Conservation (phyloP, 2,329 filamentous ascomycete genomes). For the Arthroderma sp. region DNA sequence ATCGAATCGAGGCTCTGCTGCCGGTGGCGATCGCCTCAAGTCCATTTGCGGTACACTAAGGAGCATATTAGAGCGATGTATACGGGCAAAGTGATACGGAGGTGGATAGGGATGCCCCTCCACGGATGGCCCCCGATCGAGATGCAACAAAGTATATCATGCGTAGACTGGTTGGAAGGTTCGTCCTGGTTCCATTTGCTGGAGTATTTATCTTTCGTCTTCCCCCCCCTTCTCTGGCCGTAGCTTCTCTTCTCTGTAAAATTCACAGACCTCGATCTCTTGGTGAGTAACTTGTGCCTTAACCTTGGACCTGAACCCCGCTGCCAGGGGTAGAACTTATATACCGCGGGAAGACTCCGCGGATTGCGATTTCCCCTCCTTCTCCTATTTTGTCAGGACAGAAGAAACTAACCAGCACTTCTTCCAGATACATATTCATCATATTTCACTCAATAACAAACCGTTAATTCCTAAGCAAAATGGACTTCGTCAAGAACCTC, state of each 20-base stretch:
- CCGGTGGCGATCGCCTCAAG: not conserved
- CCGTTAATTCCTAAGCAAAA: not conserved
- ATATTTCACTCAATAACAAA: not conserved
- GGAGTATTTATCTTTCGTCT: not conserved
- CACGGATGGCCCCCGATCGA: not conserved
- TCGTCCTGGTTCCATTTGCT: not conserved
- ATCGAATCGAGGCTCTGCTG: slow-evolving; percentile 4
- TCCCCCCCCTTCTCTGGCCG: not conserved
- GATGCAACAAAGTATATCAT: not conserved
- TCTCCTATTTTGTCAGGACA: not conserved
- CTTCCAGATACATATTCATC: not conserved
- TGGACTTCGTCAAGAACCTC: slow-evolving; percentile 1
- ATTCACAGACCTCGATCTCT: not conserved
- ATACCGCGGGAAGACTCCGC: not conserved
- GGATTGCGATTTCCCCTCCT: not conserved
- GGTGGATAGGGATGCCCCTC: not conserved
- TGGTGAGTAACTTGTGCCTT: not conserved
- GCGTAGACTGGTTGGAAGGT: not conserved
- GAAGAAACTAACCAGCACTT: not conserved
- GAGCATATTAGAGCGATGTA: no score
- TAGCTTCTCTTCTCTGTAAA: not conserved
- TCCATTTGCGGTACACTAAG: no score
- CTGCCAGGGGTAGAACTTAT: not conserved
- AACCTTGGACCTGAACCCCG: not conserved
- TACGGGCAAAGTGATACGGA: no score